Conservation (phyloP, 208 protist species). For the Novymonas esmeraldas region DNA sequence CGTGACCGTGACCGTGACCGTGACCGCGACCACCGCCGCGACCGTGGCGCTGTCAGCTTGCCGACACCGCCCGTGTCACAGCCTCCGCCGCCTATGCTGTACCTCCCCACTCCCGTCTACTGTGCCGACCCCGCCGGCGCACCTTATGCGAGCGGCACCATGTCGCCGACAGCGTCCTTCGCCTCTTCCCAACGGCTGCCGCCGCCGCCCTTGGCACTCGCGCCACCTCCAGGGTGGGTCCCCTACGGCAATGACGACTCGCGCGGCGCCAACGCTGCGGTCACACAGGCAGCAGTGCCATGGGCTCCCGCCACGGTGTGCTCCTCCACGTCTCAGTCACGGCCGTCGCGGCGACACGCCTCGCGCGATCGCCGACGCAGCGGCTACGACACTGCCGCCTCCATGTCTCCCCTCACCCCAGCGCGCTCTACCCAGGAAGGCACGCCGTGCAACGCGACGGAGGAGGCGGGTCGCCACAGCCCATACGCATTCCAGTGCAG, state of each 20-base stretch:
- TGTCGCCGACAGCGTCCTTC: slow-evolving; percentile 1
- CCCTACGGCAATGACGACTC: neutral
- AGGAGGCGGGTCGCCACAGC: neutral
- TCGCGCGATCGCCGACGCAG: neutral
- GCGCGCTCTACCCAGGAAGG: slow-evolving; percentile 2
- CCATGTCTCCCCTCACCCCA: slow-evolving; percentile 10
- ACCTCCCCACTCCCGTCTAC: neutral
- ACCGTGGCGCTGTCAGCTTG: neutral
- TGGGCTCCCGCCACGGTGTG: neutral
- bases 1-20: neutral
- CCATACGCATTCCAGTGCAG: neutral
- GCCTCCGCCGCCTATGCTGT: neutral
- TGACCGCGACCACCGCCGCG: slow-evolving; percentile 1
- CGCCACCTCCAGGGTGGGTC: neutral
- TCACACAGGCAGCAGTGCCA: too few species aligned
- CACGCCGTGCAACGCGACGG: neutral
- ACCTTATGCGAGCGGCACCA: neutral
- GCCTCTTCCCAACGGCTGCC: slow-evolving; percentile 1
- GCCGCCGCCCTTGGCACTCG: slow-evolving; percentile 1
- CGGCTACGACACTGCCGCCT: neutral
- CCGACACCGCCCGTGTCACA: neutral
- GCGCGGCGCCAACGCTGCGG: neutral
- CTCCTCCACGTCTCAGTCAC: neutral
- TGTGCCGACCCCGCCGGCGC: neutral
- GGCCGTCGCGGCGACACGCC: neutral